Base-by-base conservation (phyloP, 2,329 filamentous ascomycete species). In the Colletotrichum chlorophyti region DNA sequence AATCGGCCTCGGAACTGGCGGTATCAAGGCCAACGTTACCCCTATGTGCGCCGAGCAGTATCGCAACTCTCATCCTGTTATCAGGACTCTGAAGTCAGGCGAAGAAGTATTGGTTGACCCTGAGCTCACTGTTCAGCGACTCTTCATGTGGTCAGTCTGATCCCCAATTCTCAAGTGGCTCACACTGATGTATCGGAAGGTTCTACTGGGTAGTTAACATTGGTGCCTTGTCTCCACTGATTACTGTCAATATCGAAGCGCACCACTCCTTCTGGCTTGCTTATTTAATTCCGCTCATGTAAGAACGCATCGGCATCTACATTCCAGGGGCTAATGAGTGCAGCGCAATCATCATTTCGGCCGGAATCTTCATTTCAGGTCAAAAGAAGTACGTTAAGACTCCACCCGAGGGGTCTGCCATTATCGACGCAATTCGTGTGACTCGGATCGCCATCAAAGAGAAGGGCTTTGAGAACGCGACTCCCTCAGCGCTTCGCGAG, bases 81-180 rank as follows among this genome's bases (percentile, higher is more conserved):
- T 85, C 32, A 76, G 74, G 64, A 80, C 76, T 3, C 70, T 81
- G 34, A 72, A 76, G 64, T 71, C 65, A 4, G 83, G 83, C 29
- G 80, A 85, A 69, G 76, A 79, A 77, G 85, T 90, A 46, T 79
- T 91, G 62, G 82, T 90, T 15, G 87, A 91, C 64, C 87, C 87
- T 0, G 78, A 82, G 31, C 76, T 89, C 42, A 91, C 88, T 2
- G 82, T 87, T 58, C 84, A 88, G 66, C 79, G 86, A 38, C 84
- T 91, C 59, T 91, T 89, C 77, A 89, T 86, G 85, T 58, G 53
- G 53, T 53, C 4, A 40, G 40, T 11, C 0, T 3, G 5, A 2
- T 6, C 6, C 3, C 0, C 5, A 15, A 7, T 21, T 4, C 1
- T 5, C 12, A n/a, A n/a, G n/a, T n/a, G n/a, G n/a, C n/a, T n/a